These are phyloP conservation scores for Staphylotrichum tortipilum DNA, from an alignment of 495 filamentous ascomycete species.

Conservation along the genomic window DNA sequence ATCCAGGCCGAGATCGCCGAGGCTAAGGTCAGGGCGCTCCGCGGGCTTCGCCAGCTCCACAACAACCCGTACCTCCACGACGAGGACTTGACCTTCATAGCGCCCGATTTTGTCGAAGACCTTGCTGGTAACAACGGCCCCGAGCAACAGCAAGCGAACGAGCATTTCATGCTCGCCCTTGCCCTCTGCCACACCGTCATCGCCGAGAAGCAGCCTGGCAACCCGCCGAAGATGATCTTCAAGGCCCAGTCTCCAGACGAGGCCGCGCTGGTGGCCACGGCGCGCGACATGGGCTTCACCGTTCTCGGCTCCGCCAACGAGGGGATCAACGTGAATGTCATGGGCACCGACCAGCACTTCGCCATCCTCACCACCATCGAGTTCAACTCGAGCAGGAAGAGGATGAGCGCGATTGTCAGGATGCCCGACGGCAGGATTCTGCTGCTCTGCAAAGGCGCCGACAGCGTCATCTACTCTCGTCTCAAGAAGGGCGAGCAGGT, in stretches of 20 bases:
- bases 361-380: constrained; percentile 90
- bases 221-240: constrained; percentile 85
- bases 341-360: constrained; percentile 77
- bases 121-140: constrained; percentile 66
- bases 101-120: constrained; percentile 79
- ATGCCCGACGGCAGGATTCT: constrained; percentile 93
- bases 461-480: constrained; percentile 94
- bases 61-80: constrained; percentile 87
- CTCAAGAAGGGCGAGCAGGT: constrained; percentile 76
- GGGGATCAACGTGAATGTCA: constrained; percentile 73
- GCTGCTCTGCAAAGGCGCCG: constrained; percentile 95
- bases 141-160: constrained; percentile 65
- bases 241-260: constrained; percentile 98
- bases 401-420: constrained; percentile 95
- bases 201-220: constrained; percentile 76
- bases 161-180: constrained; percentile 90
- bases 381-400: constrained; percentile 93
- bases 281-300: constrained; percentile 94
- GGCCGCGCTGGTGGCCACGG: constrained; percentile 87
- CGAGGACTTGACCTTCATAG: constrained; percentile 84
- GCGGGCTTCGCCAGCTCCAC: constrained; percentile 63
- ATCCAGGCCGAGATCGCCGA: constrained; percentile 71
- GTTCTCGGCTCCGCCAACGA: constrained; percentile 72
- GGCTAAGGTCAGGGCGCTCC: constrained; percentile 64
- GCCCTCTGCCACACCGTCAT: constrained; percentile 96